Evolutionary conservation across 2,329 filamentous ascomycete species (phyloP).

Genomic region (Ophiostoma quercus): DNA sequence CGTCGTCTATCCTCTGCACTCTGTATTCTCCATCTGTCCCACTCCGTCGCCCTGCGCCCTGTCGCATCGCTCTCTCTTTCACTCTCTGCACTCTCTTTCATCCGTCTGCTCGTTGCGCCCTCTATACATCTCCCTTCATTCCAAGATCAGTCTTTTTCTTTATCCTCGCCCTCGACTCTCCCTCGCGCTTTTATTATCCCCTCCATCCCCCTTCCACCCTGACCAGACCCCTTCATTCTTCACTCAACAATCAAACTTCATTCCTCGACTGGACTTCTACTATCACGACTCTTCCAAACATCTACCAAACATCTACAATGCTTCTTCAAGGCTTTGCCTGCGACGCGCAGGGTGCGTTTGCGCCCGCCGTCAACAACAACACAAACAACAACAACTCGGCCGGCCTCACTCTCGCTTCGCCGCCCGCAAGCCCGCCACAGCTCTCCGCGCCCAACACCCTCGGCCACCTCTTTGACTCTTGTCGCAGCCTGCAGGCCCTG

Average conservation of each 20-base stretch:
- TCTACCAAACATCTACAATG: slow-evolving; percentile 13
- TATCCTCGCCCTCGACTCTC: slow-evolving; percentile 7
- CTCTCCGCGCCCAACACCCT: slow-evolving; percentile 43
- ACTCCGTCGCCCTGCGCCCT: slow-evolving; percentile 6
- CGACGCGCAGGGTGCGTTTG: slow-evolving; percentile 24
- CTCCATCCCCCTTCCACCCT: slow-evolving; percentile 18
- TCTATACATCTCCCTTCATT: slow-evolving; percentile 13
- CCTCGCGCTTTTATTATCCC: slow-evolving; percentile 19
- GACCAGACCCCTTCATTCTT: slow-evolving; percentile 25
- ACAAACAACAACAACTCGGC: slow-evolving; percentile 6
- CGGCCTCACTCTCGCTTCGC: slow-evolving; percentile 47
- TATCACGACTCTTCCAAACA: neutral
- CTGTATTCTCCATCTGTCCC: slow-evolving; percentile 6
- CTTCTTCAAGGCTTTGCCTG: slow-evolving; percentile 26
- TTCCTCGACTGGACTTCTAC: slow-evolving; percentile 9
- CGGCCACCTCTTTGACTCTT: slow-evolving; percentile 54
- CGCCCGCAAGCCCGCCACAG: slow-evolving; percentile 52
- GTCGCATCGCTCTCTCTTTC: slow-evolving; percentile 5
- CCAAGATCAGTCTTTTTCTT: neutral
- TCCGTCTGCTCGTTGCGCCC: neutral
- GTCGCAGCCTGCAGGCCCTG: slow-evolving; percentile 57
- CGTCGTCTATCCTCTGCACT: neutral
- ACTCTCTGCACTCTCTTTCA: neutral
- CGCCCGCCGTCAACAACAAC: slow-evolving; percentile 9
- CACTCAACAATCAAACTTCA: slow-evolving; percentile 14